Percentiles rank a stretch among this genome's conserved stretches.
Evolutionary conservation across 768 basidiomycete genomes (phyloP).

Genomic region (Epithele typhae): DNA sequence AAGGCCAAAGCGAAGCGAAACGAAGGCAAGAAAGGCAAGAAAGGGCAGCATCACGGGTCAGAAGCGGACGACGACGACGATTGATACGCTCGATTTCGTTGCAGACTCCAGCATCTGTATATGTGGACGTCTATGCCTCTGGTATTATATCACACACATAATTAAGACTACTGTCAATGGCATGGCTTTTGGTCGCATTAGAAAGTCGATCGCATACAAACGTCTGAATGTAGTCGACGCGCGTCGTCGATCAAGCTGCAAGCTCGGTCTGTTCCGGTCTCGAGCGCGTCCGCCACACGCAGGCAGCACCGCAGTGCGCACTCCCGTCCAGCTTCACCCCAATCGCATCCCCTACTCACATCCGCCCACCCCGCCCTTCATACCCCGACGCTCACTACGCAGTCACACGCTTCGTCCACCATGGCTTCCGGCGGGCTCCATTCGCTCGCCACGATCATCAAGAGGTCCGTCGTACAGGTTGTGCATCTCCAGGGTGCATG

Average conservation of each 20-base stretch:
- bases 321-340: background rate
- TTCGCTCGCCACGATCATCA: constrained; percentile 78
- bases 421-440: constrained; percentile 47
- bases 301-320: constrained; percentile 1
- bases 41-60: background rate
- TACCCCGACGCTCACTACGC: constrained; percentile 2
- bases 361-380: background rate
- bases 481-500: background rate
- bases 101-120: too few relatives aligned
- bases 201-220: too few relatives aligned
- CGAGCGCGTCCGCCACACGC: constrained; percentile 9
- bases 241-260: too few relatives aligned
- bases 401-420: background rate
- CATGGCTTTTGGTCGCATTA: too few relatives aligned
- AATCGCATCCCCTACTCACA: background rate
- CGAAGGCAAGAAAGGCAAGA: background rate
- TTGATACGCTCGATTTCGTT: too few relatives aligned
- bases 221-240: too few relatives aligned
- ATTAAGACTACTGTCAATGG: too few relatives aligned
- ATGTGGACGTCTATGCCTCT: too few relatives aligned
- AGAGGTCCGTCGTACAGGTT: constrained; percentile 64
- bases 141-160: background rate
- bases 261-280: constrained; percentile 15
- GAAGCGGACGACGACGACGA: background rate
- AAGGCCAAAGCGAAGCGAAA: constrained; percentile 49